Base-by-base conservation (phyloP, 495 filamentous ascomycete species). In the Hypoxylon fuscum region DNA sequence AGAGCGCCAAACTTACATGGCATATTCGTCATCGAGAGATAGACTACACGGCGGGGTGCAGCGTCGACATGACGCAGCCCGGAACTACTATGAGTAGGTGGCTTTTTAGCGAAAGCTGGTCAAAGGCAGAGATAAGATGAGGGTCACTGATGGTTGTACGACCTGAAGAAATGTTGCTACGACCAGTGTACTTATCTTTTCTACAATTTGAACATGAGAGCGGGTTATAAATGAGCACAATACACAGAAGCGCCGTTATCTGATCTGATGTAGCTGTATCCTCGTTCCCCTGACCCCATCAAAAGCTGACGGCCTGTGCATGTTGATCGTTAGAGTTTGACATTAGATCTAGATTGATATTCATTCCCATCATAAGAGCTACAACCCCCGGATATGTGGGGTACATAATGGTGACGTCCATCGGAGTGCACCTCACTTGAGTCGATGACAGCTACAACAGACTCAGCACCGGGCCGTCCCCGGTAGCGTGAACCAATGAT, bases 21-120 rank as follows among this genome's bases (percentile, higher is more conserved):
- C n/a, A 22, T 14, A 49, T 23, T 49, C 44, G 45, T 56, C 53
- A 56, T 57, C 12, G 15, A 20, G 14, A 25, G 22, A 47, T 42
- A 2, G 25, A 17, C 8, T 20, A 27, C 12, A 10, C 7, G 14
- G 23, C n/a, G 18, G 43, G 5, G 11, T 5, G 25, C 23, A 21
- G 27, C 15, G 6, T 25, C 29, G 4, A 22, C 25, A 22, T 44
- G 40, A 32, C 40, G 41, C 18, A 23, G 18, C 20, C 20, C 41
- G 10, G 10, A 44, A 10, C 20, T 44, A 5, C 20, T 27, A 25
- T 44, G 20, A 11, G 41, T 27, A 27, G 25, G 25, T 27, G 25
- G 25, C 25, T 27, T 27, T 3, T 27, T 8, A 27, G 8, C 3
- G 25, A 27, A 27, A 27, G 8, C 25, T 27, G 25, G 25, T n/a